Percentiles rank a stretch among this genome's conserved stretches.
Conservation (phyloP, 2,329 filamentous ascomycete species). For the Parasarocladium wereldwijsianum region DNA sequence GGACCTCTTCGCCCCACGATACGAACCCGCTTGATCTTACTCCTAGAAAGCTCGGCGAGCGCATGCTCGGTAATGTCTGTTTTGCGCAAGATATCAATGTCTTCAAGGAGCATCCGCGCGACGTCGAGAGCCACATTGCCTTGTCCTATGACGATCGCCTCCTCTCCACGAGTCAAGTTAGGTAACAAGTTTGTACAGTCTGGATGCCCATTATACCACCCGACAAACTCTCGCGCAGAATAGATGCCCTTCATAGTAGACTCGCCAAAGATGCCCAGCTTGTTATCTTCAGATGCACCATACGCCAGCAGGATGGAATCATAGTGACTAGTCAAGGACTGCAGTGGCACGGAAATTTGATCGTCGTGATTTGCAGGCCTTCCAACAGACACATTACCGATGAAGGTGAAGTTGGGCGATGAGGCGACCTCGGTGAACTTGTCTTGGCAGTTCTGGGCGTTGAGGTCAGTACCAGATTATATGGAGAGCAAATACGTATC, state of each 20-base stretch:
- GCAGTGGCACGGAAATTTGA: slow-evolving; percentile 45
- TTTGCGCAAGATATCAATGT: slow-evolving; percentile 55
- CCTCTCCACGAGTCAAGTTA: slow-evolving; percentile 58
- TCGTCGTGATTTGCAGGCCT: slow-evolving; percentile 23
- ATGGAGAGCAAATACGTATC: not conserved
- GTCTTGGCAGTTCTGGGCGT: slow-evolving; percentile 82
- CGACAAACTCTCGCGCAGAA: slow-evolving; percentile 85
- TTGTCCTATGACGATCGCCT: slow-evolving; percentile 81
- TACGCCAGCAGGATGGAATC: slow-evolving; percentile 89
- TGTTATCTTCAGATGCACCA: slow-evolving; percentile 72
- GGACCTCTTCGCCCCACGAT: slow-evolving; percentile 85
- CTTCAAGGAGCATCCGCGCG: slow-evolving; percentile 69
- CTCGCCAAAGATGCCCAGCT: slow-evolving; percentile 69
- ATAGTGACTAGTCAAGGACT: slow-evolving; percentile 63
- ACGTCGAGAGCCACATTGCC: slow-evolving; percentile 95
- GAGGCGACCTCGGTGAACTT: slow-evolving; percentile 82
- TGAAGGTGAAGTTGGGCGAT: slow-evolving; percentile 72
- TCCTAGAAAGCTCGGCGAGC: slow-evolving; percentile 55
- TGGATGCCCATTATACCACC: slow-evolving; percentile 95
- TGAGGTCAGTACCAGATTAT: slow-evolving; percentile 2
- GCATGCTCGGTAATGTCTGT: slow-evolving; percentile 88
- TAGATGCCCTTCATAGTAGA: slow-evolving; percentile 56
- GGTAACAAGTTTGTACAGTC: slow-evolving; percentile 62
- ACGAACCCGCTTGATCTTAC: slow-evolving; percentile 62
- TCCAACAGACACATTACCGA: slow-evolving; percentile 79